Conservation (phyloP, 2,329 filamentous ascomycete genomes). For the Onygena corvina region DNA sequence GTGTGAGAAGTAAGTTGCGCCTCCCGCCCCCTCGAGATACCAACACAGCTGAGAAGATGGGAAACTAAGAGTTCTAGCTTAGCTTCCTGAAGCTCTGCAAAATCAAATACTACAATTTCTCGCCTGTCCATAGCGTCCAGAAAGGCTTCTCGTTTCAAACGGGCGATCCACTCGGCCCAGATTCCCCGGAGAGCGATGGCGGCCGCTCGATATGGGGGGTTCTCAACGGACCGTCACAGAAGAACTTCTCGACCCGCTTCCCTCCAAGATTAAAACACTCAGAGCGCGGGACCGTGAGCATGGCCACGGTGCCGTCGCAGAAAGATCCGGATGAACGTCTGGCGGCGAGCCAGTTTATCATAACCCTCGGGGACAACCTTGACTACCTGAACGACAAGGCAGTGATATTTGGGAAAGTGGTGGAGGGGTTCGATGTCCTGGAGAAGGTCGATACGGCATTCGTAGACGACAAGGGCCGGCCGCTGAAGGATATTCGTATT, state of each 20-base stretch:
- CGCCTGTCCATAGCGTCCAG: conserved; percentile 81
- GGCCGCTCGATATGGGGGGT: conserved; percentile 88
- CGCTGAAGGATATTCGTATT: conserved; percentile 87
- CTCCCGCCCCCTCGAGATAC: conserved; percentile 21
- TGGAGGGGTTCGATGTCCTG: conserved; percentile 86
- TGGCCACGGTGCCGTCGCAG: conserved; percentile 75
- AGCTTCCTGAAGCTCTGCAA: conserved; percentile 99
- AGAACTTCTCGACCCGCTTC: conserved; percentile 73
- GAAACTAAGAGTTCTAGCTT: conserved; percentile 40
- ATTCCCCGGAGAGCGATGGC: conserved; percentile 74
- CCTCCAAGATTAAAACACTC: conserved; percentile 77
- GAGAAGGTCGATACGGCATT: conserved; percentile 90
- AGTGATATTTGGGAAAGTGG: conserved; percentile 89
- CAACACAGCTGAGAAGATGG: conserved; percentile 43
- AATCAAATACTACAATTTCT: conserved; percentile 97
- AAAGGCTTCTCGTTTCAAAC: conserved; percentile 95
- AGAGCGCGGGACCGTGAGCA: conserved; percentile 86
- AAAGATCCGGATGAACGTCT: conserved; percentile 69
- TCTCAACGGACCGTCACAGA: conserved; percentile 55
- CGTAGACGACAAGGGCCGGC: conserved; percentile 71
- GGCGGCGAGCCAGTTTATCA: conserved; percentile 83
- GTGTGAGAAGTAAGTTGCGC: conserved; percentile 76
- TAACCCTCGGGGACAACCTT: conserved; percentile 78
- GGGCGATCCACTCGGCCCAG: conserved; percentile 82
- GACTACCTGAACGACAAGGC: conserved; percentile 87